Evolutionary conservation across 1,284 basidiomycete genomes (phyloP).

Genomic region (Leccinum pachyderme): DNA sequence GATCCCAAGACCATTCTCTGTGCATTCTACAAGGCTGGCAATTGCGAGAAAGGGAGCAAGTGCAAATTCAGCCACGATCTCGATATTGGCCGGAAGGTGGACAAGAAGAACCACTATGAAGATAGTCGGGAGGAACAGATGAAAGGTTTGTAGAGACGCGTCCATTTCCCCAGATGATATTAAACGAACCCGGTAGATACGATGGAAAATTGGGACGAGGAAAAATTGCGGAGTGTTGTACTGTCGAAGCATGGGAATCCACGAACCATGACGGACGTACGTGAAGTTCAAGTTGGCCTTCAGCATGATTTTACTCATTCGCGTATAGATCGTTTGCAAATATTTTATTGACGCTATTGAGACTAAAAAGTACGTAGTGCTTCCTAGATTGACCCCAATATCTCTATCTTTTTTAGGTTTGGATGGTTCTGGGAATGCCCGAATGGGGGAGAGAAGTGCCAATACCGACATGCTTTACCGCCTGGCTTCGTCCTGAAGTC

Average conservation of each 20-base stretch:
- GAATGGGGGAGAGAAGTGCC: constrained; percentile 79
- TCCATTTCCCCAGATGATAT: constrained; percentile 1
- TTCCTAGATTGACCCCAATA: constrained; percentile 3
- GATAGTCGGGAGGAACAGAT: constrained; percentile 83
- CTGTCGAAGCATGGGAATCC: constrained; percentile 90
- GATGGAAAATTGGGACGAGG: constrained; percentile 99
- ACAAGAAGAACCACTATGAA: constrained; percentile 96
- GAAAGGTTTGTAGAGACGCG: constrained; percentile 49
- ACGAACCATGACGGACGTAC: constrained; percentile 86
- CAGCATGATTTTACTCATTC: constrained; percentile 5
- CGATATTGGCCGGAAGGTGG: constrained; percentile 86
- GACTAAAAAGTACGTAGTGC: constrained; percentile 69
- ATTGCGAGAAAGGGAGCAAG: constrained; percentile 86
- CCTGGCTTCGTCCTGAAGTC: constrained; percentile 95
- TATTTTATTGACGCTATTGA: constrained; percentile 97
- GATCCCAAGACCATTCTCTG: constrained; percentile 93
- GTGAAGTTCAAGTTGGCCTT: constrained; percentile 24
- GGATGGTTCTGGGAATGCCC: constrained; percentile 96
- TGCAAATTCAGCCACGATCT: constrained; percentile 97
- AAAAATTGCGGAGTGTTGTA: constrained; percentile 86
- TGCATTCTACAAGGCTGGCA: constrained; percentile 85
- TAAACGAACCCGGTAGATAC: constrained; percentile 60
- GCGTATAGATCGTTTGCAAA: constrained; percentile 89
- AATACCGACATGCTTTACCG: constrained; percentile 94
- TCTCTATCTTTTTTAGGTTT: constrained; percentile 46